Evolutionary conservation across 1,284 basidiomycete species (phyloP), one percentile per base, ranked within the genome.

Genomic region (Sporisorium iseilematis-ciliati): DNA sequence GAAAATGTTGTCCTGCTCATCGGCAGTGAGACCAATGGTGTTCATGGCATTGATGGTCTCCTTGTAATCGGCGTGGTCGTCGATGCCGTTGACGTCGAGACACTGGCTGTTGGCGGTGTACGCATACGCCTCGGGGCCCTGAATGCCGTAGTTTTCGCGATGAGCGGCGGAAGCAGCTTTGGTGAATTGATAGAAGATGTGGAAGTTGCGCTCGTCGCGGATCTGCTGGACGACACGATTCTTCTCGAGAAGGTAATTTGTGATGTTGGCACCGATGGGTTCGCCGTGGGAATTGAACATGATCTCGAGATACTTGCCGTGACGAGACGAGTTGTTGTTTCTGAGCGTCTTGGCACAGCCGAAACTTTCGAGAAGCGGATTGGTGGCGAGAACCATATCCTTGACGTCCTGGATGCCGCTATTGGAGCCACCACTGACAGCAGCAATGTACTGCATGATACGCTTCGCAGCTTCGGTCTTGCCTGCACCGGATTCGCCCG

Each of bases 371-470:
- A 99, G 88, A 43, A 99, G 87, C 23, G 97, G 97, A 86, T 99
- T 99, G 18, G 97, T 99, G 10, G 97, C 97, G 45, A 99, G 88
- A n/a, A 99, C 97, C 97, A 99, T 99, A 84, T 99, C 95, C 88
- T 99, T 98, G 86, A 99, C 95, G 85, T 95, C 92, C 85, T 96
- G 93, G 74, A 99, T 98, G 33, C 85, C 81, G 57, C 60, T 59
- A 33, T 65, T 73, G 82, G 92, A 91, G 72, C 91, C 90, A 59
- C 93, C 93, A 40, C 93, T 94, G 2, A 99, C 97, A 7, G 93
- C 97, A 12, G 97, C 97, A 77, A 99, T 97, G 85, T 99, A 99
- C 87, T 99, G 95, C 97, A 99, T 99, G 87, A 99, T 99, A 63
- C 95, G 79, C 58, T 82, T 82, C 16, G 80, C 82, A 35, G 79